Base-by-base conservation (phyloP, 345 rosid genomes). In the Moricandia moricandioides region DNA sequence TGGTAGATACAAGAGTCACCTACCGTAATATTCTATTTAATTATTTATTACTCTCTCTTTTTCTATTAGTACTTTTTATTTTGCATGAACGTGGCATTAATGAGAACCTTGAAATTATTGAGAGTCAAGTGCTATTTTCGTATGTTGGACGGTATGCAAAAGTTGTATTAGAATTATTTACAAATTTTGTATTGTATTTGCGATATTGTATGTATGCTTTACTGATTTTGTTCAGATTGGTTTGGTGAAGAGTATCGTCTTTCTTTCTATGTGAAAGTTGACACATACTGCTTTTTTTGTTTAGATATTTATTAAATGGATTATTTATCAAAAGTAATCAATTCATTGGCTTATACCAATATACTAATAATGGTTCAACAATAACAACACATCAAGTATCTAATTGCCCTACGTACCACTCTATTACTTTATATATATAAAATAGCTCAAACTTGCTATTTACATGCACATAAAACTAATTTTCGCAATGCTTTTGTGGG, bases 31-130 rank as follows among this genome's bases (percentile, higher is more conserved):
- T 21, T 34, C 43, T 66, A 51, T 24, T 27, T 49, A 61, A 13
- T 39, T 72, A 8, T 8, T 54, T 54, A 1, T 35, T 49, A 51
- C 21, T 3, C 29, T 52, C 6, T 21, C 24, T 10, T 18, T 59
- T 54, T 66, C 29, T 43, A 72, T 52, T 61, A 4, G 33, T 52
- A 72, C 76, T 67, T 78, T 76, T 62, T 6, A 2, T 52, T 67
- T 72, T 72, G 81, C 81, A 67, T 72, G 78, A 35, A 30, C 68
- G 81, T 60, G 58, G 67, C 71, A 30, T 70, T 77, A 49, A 67
- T 59, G 59, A 43, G 30, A 24, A 55, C 66, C 24, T 63, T 3
- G 0, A 43, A 27, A 55, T 69, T 76, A 76, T 40, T 8, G 13
- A 56, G 71, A 34, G 8, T 35, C 16, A 4, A 33, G 13, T 37